A percentile compares a stretch with the other conserved stretches of the same genome.
These are phyloP conservation scores for Coprinopsis strossmayeri DNA, from an alignment of 768 basidiomycete species.

Conservation along the genomic window DNA sequence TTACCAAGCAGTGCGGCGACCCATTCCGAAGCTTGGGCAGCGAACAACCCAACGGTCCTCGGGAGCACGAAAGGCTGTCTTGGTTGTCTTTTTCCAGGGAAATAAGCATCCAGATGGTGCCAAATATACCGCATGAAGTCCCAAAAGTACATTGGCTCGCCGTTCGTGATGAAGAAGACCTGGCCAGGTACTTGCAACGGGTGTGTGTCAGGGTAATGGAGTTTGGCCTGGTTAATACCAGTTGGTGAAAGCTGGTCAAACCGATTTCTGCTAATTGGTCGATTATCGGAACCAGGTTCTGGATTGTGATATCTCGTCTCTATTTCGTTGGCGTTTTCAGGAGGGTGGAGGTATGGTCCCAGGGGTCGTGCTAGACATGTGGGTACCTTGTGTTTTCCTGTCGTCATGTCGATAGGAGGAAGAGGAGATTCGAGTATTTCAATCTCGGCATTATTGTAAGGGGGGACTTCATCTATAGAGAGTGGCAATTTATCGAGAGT, in stretches of 20 bases:
- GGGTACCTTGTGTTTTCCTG: conserved; percentile 59
- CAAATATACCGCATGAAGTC: conserved; percentile 83
- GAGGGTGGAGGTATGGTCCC: conserved; percentile 68
- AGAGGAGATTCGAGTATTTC: conserved; percentile 45
- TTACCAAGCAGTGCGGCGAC: conserved; percentile 68
- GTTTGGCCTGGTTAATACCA: conserved; percentile 46
- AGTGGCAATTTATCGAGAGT: conserved; percentile 28
- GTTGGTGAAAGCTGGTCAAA: conserved; percentile 74
- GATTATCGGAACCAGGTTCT: conserved; percentile 29
- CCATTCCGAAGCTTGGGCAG: conserved; percentile 71
- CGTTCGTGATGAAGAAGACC: conserved; percentile 95
- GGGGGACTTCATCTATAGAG: conserved; percentile 30
- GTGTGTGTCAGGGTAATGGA: conserved; percentile 34
- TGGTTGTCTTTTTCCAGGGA: conserved; percentile 44
- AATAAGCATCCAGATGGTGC: conserved; percentile 56
- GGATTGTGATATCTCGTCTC: conserved; percentile 50
- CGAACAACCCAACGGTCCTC: conserved; percentile 55
- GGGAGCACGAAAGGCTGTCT: conserved; percentile 44
- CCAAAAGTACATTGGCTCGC: conserved; percentile 96
- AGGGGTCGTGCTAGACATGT: conserved; percentile 77
- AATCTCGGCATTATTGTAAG: conserved; percentile 35
- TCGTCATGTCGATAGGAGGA: conserved; percentile 57
- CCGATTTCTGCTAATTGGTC: conserved; percentile 64
- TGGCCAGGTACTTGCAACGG: conserved; percentile 86
- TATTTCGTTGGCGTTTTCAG: conserved; percentile 50